Evolutionary conservation across 2,329 filamentous ascomycete species (phyloP).

Genomic region (Colletotrichum cereale): DNA sequence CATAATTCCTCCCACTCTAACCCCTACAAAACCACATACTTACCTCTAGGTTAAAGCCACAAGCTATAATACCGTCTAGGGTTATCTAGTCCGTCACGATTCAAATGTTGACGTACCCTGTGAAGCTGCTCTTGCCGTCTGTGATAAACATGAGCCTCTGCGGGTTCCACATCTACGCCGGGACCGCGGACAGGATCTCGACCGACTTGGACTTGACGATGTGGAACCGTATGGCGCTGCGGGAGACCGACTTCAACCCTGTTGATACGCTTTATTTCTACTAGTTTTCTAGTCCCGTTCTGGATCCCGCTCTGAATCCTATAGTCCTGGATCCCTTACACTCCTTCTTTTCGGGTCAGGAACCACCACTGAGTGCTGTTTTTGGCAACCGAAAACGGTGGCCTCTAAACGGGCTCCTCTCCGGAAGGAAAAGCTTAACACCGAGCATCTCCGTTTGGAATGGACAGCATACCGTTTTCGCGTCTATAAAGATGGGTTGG

Average conservation of each 20-base stretch:
- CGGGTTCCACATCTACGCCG: conserved; percentile 7
- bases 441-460: neutral
- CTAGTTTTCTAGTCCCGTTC: no score
- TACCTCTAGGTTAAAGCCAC: neutral
- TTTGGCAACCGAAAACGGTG: neutral
- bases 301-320: no score
- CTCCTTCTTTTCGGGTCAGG: neutral
- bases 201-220: neutral
- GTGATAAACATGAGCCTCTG: conserved; percentile 14
- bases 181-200: neutral
- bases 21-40: conserved; percentile 8
- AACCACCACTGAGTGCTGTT: neutral
- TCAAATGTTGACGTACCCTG: neutral
- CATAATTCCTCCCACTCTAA: neutral
- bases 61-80: neutral
- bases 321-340: neutral
- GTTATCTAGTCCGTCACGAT: neutral
- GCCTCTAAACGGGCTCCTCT: neutral
- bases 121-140: neutral
- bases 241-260: neutral
- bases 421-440: neutral
- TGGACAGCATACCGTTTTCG: neutral
- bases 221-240: neutral
- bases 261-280: no score
- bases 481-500: neutral